phyloP scores from a whole-genome alignment of 1,284 basidiomycete species.

The Rhodotorula sp. region DNA sequence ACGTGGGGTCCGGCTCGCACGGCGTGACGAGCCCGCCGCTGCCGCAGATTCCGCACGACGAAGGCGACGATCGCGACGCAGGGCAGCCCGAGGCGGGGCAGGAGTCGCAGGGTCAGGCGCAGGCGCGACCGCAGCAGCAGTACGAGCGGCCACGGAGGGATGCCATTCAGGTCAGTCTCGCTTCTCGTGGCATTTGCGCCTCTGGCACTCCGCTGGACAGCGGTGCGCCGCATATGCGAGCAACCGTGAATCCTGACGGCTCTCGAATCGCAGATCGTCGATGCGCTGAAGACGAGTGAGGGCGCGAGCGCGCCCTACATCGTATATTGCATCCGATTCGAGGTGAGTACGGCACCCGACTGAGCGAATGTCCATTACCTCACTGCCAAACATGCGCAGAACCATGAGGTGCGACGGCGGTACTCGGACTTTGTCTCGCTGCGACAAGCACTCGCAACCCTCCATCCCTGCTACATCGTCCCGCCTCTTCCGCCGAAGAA shows the following conservation, averaged over 20 bases:
- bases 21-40: constrained; percentile 13
- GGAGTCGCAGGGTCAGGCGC: neutral
- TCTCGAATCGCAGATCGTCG: constrained; percentile 67
- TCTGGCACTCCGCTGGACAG: neutral
- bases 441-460: constrained; percentile 73
- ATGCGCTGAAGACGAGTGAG: constrained; percentile 90
- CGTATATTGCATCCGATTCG: constrained; percentile 87
- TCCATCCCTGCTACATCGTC: constrained; percentile 95
- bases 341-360: constrained; percentile 60
- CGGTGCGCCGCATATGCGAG: too few relatives aligned
- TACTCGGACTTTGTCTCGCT: constrained; percentile 98
- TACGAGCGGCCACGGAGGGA: constrained; percentile 19
- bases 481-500: constrained; percentile 98
- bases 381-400: constrained; percentile 55
- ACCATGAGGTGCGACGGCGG: constrained; percentile 78
- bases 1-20: neutral
- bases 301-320: constrained; percentile 86
- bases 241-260: neutral
- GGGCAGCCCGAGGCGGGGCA: neutral
- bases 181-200: too few relatives aligned
- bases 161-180: constrained; percentile 24
- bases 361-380: neutral
- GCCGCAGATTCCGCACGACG: neutral
- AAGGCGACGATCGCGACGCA: too few relatives aligned
- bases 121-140: neutral